Percentiles rank a stretch among this genome's conserved stretches.
phyloP scores from a whole-genome alignment of 2,329 filamentous ascomycete genomes.

The Phialophora expanda region DNA sequence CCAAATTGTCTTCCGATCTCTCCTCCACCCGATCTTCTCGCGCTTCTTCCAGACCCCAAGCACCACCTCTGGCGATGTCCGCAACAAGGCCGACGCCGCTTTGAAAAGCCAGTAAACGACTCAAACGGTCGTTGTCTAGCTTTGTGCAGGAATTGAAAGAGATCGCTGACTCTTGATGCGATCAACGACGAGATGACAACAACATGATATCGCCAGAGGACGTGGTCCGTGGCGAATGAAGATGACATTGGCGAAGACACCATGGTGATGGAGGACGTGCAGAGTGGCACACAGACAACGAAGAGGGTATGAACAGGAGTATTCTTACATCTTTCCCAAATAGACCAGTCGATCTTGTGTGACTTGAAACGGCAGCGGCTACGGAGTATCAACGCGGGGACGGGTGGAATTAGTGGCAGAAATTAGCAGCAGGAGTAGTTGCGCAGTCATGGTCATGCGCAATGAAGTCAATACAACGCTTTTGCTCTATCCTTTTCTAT shows the following conservation, averaged over 20 bases:
- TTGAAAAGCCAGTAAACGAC: constrained; percentile 60
- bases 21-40: constrained; percentile 87
- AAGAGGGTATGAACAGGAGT: constrained; percentile 23
- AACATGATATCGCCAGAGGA: neutral
- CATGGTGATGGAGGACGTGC: neutral
- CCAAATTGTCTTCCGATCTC: constrained; percentile 94
- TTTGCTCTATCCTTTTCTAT: constrained; percentile 18
- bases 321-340: constrained; percentile 27
- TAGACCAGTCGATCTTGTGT: constrained; percentile 30
- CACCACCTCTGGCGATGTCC: constrained; percentile 78
- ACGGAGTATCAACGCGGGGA: neutral
- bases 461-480: constrained; percentile 5
- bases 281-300: neutral
- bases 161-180: constrained; percentile 32
- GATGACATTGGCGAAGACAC: neutral
- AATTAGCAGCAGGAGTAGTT: neutral
- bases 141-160: constrained; percentile 27
- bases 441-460: neutral
- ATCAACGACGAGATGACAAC: constrained; percentile 19
- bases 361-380: constrained; percentile 9
- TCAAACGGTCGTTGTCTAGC: constrained; percentile 29
- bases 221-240: neutral
- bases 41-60: constrained; percentile 79
- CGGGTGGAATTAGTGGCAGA: neutral
- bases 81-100: constrained; percentile 80